Conservation (phyloP, 2,329 filamentous ascomycete genomes). For the Elsinoe batatas region DNA sequence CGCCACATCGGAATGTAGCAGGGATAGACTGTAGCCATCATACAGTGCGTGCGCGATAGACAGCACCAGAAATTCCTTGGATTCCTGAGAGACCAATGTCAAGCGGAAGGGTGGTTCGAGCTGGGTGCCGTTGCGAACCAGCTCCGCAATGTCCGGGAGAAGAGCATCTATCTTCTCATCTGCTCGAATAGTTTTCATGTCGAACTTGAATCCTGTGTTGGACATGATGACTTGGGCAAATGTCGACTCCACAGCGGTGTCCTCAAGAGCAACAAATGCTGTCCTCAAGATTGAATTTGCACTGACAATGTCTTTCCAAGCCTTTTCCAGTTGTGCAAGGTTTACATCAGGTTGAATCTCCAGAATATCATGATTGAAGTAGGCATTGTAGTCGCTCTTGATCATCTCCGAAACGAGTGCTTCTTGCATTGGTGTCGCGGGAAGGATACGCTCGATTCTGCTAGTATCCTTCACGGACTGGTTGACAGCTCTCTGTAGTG, state of each 20-base stretch:
- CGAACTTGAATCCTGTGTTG: constrained; percentile 24
- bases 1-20: constrained; percentile 62
- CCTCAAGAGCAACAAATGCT: constrained; percentile 56
- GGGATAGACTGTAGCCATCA: constrained; percentile 71
- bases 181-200: constrained; percentile 17
- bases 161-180: constrained; percentile 23
- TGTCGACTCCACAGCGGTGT: constrained; percentile 44
- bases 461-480: constrained; percentile 11
- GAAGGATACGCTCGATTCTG: constrained; percentile 51
- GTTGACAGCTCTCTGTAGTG: constrained; percentile 3
- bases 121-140: constrained; percentile 28
- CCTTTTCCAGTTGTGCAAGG: constrained; percentile 44
- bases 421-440: constrained; percentile 76
- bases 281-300: constrained; percentile 65
- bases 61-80: constrained; percentile 42
- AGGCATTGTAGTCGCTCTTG: constrained; percentile 60
- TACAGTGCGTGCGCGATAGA: constrained; percentile 82
- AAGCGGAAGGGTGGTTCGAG: constrained; percentile 25
- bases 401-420: constrained; percentile 77
- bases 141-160: constrained; percentile 28
- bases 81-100: constrained; percentile 27
- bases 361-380: constrained; percentile 78
- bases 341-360: constrained; percentile 49
- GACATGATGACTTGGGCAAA: constrained; percentile 48
- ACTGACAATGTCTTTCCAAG: constrained; percentile 53